Evolutionary conservation across 2,329 filamentous ascomycete genomes (phyloP), one percentile per base, ranked within the genome.

Genomic region (Onygenales sp.): DNA sequence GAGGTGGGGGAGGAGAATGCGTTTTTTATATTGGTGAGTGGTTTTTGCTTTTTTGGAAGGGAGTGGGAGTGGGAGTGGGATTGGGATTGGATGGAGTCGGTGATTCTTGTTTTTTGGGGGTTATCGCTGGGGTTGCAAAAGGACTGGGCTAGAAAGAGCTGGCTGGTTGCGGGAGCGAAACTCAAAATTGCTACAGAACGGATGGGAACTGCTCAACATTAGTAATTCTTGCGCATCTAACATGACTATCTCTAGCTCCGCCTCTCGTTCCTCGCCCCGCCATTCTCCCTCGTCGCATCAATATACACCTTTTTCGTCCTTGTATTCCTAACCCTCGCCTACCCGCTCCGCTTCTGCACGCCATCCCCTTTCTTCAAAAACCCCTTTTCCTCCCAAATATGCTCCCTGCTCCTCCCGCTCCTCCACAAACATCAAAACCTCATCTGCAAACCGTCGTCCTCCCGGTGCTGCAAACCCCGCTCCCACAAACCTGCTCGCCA

Each of bases 261-360:
- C 55, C 60, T 67, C 39, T 64, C 64, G 6, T 62, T 62, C 50
- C 31, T 80, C 13, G 77, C 78, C 58, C 77, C 78, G 10, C 61
- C 81, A 6, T 73, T 83, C 59, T 81, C 80, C 51, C 60, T 79
- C 35, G 63, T 74, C 57, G 77, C 79, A 58, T 70, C 73, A 41
- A 55, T 82, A 48, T 84, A 81, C 71, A 77, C 80, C 14, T 58
- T 78, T 53, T 67, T 78, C 57, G 73, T 76, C 11, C 60, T 81
- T 44, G 48, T 81, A 58, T 69, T 77, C 57, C 74, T 79, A 53
- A 57, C 78, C 52, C 56, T 80, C 46, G 69, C 78, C 43, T 73
- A 75, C 41, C 81, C 81, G 5, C 65, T 84, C 45, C 76, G 78
- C 43, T 64, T 83, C 55, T 81, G 77, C 67, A 72, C 75, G 36